phyloP scores from a whole-genome alignment of 495 filamentous ascomycete species.

The Penicillium longicatenatum region DNA sequence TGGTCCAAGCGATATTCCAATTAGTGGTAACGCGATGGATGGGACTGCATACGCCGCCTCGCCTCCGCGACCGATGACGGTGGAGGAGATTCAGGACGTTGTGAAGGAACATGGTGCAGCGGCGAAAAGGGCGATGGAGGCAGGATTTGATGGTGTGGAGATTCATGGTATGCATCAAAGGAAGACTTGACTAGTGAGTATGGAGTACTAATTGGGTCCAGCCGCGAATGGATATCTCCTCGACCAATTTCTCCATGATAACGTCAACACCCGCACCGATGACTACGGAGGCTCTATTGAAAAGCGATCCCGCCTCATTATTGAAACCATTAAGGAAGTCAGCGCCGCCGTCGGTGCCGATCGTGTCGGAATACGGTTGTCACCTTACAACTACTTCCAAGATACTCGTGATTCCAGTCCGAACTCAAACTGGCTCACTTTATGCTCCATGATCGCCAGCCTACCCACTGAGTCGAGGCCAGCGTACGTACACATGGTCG shows the following conservation, averaged over 20 bases:
- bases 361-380: constrained; percentile 44
- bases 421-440: constrained; percentile 26
- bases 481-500: constrained; percentile 45
- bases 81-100: constrained; percentile 43
- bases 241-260: constrained; percentile 56
- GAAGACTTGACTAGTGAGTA: background rate
- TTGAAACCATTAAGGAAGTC: constrained; percentile 45
- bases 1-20: constrained; percentile 27
- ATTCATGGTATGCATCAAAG: constrained; percentile 44
- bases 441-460: constrained; percentile 33
- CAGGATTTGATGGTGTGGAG: constrained; percentile 63
- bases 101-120: constrained; percentile 56
- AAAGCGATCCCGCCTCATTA: constrained; percentile 48
- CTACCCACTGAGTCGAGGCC: constrained; percentile 25
- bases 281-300: constrained; percentile 53
- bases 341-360: constrained; percentile 29
- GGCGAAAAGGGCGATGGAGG: constrained; percentile 59
- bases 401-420: constrained; percentile 39
- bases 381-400: constrained; percentile 53
- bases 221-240: constrained; percentile 56
- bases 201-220: background rate
- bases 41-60: constrained; percentile 30
- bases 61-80: constrained; percentile 44
- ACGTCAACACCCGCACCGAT: constrained; percentile 54
- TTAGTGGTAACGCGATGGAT: constrained; percentile 30